Conservation (phyloP, 371 early-diverging fungal species). For the Mortierella sp. region DNA sequence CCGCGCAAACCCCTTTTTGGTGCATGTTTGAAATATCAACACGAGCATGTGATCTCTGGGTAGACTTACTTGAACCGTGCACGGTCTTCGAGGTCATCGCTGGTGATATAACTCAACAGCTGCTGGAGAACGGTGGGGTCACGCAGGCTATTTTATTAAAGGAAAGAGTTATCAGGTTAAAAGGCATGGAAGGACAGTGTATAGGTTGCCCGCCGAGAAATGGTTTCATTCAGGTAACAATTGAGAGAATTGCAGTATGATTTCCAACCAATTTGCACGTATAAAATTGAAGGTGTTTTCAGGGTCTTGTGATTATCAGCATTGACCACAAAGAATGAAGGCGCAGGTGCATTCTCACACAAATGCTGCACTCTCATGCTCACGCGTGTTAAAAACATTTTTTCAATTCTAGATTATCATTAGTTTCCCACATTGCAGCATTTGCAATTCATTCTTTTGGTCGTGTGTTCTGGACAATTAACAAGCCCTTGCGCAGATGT, state of each 20-base stretch:
- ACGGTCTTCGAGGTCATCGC: conserved; percentile 73
- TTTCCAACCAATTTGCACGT: neutral
- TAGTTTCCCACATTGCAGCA: conserved; percentile 3
- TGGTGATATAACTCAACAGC: conserved; percentile 74
- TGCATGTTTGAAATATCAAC: neutral
- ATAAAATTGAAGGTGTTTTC: neutral
- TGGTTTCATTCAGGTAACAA: neutral
- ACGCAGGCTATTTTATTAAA: conserved; percentile 62
- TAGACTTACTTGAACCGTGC: conserved; percentile 77
- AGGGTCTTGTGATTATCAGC: conserved; percentile 15
- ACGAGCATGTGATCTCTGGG: conserved; percentile 17
- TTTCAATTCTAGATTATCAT: neutral
- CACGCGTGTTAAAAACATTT: neutral
- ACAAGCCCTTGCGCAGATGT: conserved; percentile 1
- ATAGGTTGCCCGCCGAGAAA: neutral
- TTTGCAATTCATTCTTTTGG: neutral
- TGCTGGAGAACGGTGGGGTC: conserved; percentile 70
- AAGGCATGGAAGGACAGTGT: neutral
- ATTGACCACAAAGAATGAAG: neutral
- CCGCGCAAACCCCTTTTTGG: neutral
- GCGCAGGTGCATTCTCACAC: conserved; percentile 2
- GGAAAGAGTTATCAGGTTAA: neutral
- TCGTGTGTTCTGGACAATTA: neutral
- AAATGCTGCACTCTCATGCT: neutral
- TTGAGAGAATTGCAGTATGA: neutral